Base-by-base conservation (phyloP, 768 basidiomycete genomes). In the Basidioascus undulatus region DNA sequence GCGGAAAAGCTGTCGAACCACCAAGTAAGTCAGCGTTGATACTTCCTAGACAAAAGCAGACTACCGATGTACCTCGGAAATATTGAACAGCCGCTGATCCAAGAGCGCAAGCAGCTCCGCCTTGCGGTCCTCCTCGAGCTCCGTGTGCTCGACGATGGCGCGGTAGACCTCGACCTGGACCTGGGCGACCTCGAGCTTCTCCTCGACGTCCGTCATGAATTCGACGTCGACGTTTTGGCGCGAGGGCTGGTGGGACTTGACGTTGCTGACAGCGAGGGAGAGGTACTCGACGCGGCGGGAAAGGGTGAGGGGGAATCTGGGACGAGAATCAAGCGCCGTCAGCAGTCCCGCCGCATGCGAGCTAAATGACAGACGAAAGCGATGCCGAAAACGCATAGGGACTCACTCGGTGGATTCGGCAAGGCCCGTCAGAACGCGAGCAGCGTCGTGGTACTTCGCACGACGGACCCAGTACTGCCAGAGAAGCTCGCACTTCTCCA, bases 381-480 rank as follows among this genome's bases (percentile, higher is more conserved):
- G 3, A 31, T 30, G 26, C n/a, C 11, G 32, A 24, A n/a, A 26
- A 16, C 27, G 21, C 25, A 26, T 20, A 47, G 26, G 8, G 25
- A 65, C 78, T 53, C 46, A 87, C 81, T 78, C 67, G 15, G 68
- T 68, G 12, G 83, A 77, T 51, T 89, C 80, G 24, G 92, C 87
- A 35, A 96, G 61, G 12, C 68, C 63, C 11, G 70, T 69, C 34
- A 96, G 68, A 1, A 89, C 76, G 54, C 79, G 74, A 1, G 92
- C 87, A 3, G 92, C 89, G 33, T 78, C 69, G 35, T 86, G 56
- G 25, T 78, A 78, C 49, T 84, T 77, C 1, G 77, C 76, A 49
- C 81, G 76, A 51, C 89, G 80, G 39, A 89, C 84, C 53, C 92
- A 89, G 60, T 82, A 94, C 52, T 94, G 82, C 92, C 92, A 96